Evolutionary conservation across 2,329 filamentous ascomycete species (phyloP).

Genomic region (Fusarium udum): DNA sequence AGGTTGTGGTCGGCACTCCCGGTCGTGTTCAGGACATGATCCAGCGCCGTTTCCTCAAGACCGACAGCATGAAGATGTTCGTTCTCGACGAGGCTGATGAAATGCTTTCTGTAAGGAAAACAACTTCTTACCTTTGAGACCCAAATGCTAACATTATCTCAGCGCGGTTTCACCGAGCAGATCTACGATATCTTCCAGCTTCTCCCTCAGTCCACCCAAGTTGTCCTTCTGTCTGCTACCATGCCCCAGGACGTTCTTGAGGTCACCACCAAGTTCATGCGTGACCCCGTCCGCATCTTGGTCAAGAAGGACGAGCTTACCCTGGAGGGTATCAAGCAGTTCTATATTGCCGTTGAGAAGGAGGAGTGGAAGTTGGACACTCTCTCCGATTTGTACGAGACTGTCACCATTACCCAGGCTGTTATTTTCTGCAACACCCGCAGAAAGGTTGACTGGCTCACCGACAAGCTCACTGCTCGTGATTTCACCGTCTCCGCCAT

Average conservation of each 20-base stretch:
- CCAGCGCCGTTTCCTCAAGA: conserved; percentile 95
- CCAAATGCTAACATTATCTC: conserved; percentile 49
- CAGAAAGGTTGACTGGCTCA: conserved; percentile 99
- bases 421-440: conserved; percentile 99
- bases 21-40: conserved; percentile 99
- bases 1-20: conserved; percentile 97
- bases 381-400: conserved; percentile 98
- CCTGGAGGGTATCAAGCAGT: conserved; percentile 99
- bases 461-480: conserved; percentile 97
- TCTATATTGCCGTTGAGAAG: conserved; percentile 99
- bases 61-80: conserved; percentile 99
- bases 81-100: conserved; percentile 99
- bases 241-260: conserved; percentile 99
- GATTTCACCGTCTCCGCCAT: conserved; percentile 99
- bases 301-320: conserved; percentile 99
- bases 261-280: conserved; percentile 99
- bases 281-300: conserved; percentile 96
- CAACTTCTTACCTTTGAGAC: neutral
- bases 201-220: conserved; percentile 96
- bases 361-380: conserved; percentile 99
- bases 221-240: conserved; percentile 96
- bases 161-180: conserved; percentile 99
- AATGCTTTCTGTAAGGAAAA: conserved; percentile 83
- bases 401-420: conserved; percentile 98
- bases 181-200: conserved; percentile 99